These are phyloP conservation scores for Phytophthora citrophthora DNA, from an alignment of 352 stramenopile genomes.

Conservation along the genomic window DNA sequence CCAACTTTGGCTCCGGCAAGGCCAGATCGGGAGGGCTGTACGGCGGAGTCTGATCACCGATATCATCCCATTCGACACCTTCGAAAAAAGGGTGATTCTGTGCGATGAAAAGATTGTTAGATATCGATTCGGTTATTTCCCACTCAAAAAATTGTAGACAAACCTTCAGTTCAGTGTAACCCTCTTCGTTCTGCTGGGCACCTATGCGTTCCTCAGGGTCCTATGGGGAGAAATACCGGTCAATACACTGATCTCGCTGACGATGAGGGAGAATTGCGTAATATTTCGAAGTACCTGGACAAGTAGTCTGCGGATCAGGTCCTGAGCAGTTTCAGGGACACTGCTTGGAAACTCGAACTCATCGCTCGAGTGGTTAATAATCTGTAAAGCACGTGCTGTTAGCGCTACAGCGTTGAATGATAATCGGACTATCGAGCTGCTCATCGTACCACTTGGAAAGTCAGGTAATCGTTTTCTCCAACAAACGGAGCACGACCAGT, in stretches of 20 bases:
- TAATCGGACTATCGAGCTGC: not conserved
- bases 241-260: not conserved
- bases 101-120: conserved; percentile 4
- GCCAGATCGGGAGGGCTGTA: conserved; percentile 64
- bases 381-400: conserved; percentile 40
- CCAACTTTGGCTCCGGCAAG: conserved; percentile 66
- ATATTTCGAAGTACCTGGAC: conserved; percentile 45
- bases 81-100: conserved; percentile 85
- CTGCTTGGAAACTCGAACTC: conserved; percentile 75
- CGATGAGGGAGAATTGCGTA: not conserved
- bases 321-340: conserved; percentile 67
- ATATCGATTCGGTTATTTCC: not conserved
- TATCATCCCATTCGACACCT: conserved; percentile 73
- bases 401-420: conserved; percentile 1
- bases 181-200: conserved; percentile 68
- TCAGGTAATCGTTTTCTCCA: conserved; percentile 92
- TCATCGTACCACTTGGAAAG: conserved; percentile 82
- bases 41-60: conserved; percentile 58
- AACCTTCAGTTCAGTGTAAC: conserved; percentile 77
- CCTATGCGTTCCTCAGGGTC: conserved; percentile 72
- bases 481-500: conserved; percentile 86
- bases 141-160: not conserved
- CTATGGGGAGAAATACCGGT: conserved; percentile 11
- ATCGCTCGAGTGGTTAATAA: conserved; percentile 84
- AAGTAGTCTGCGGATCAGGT: conserved; percentile 82